Evolutionary conservation across 2,329 filamentous ascomycete species (phyloP).

Genomic region (Microsporum canis): DNA sequence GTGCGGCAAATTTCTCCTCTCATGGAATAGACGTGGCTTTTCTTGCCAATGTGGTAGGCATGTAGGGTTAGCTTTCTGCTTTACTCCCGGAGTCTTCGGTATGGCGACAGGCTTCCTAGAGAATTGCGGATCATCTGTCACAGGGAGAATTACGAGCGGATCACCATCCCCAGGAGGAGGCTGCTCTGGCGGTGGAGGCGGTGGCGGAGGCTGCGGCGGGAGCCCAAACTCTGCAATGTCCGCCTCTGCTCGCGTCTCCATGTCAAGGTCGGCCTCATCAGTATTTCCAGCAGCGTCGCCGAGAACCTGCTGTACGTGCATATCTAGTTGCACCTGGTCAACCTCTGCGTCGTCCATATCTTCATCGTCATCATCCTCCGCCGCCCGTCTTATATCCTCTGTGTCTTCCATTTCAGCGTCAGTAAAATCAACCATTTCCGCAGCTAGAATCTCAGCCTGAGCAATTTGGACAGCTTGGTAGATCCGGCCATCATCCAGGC

Average conservation of each 20-base stretch:
- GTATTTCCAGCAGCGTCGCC: conserved; percentile 24
- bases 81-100: conserved; percentile 62
- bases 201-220: conserved; percentile 43
- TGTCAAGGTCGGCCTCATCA: conserved; percentile 40
- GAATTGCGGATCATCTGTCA: conserved; percentile 3
- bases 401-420: conserved; percentile 38
- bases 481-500: conserved; percentile 39
- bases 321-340: conserved; percentile 27
- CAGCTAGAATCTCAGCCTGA: conserved; percentile 29
- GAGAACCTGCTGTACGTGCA: conserved; percentile 16
- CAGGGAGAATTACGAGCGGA: not conserved
- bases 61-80: conserved; percentile 32
- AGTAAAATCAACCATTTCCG: conserved; percentile 25
- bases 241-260: conserved; percentile 52
- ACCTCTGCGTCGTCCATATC: conserved; percentile 34
- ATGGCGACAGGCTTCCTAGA: conserved; percentile 44
- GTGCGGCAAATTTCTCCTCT: conserved; percentile 54
- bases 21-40: conserved; percentile 47
- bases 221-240: conserved; percentile 65
- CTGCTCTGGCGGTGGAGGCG: conserved; percentile 41
- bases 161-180: conserved; percentile 28
- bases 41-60: conserved; percentile 73
- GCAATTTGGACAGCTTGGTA: conserved; percentile 19
- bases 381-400: conserved; percentile 28
- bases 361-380: conserved; percentile 26